Base-by-base conservation (phyloP, 176 grass and related monocot species). In the Pharus latifolius region DNA sequence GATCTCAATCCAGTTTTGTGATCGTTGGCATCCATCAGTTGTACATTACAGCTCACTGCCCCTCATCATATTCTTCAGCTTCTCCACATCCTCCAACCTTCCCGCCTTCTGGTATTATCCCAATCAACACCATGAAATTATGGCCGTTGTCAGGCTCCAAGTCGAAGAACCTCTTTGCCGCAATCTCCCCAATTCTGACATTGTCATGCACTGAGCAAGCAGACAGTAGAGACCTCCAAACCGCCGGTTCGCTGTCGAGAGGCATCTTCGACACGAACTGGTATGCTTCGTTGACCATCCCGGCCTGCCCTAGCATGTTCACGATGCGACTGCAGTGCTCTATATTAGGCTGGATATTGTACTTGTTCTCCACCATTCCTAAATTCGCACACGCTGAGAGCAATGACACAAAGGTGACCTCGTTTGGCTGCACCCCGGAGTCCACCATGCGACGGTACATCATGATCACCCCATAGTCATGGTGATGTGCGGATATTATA, bases 271-370 rank as follows among this genome's bases (percentile, higher is more conserved):
- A 67, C 46, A 76, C 12, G 6, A 92, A 45, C 16, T 85, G 60
- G 7, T 73, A 82, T 20, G 90, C 90, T 47, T 85, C 78, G 3
- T 66, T 46, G 12, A 83, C 9, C 51, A 70, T 60, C 51, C 85
- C 85, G 8, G 69, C 75, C 40, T 70, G 85, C 7, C 70, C 70
- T 30, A 88, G 78, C 85, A 93, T 85, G 82, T 86, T 83, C 31
- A 84, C 85, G 47, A 83, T 50, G 49, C 40, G 77, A 7, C 59
- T 56, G 34, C 29, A 82, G 23, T 92, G 89, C 70, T 92, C 82
- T 40, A 72, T 26, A 15, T 14, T 70, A 9, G 81, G 89, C 48
- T 43, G 52, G 49, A 92, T 57, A 29, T 33, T 70, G 68, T 79
- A 72, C 52, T 49, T 47, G 19, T 29, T 48, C 50, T 92, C 74